A percentile compares a stretch with the other conserved stretches of the same genome.
phyloP scores from a whole-genome alignment of 202 grass and related monocot genomes.

The Schoenoplectus tabernaemontani region DNA sequence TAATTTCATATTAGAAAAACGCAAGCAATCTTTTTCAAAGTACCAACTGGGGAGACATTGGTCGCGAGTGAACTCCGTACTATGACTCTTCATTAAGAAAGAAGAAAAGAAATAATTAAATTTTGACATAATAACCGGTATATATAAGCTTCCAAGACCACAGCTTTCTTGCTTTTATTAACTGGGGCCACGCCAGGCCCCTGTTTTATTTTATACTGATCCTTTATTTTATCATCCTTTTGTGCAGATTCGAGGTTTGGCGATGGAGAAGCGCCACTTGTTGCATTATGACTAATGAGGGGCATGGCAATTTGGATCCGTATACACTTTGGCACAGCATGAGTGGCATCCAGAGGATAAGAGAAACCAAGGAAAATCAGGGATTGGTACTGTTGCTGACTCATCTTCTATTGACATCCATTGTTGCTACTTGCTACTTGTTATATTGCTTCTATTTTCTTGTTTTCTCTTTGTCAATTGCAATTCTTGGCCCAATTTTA shows the following conservation, averaged over 20 bases:
- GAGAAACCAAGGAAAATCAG: not conserved
- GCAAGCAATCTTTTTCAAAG: no score
- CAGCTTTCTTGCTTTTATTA: not conserved
- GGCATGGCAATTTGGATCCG: not conserved
- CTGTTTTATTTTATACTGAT: not conserved
- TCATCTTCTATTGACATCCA: not conserved
- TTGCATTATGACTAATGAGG: not conserved
- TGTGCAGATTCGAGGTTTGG: not conserved
- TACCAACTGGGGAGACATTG: no score
- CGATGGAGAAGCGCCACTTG: not conserved
- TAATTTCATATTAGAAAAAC: no score
- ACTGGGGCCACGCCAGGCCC: not conserved
- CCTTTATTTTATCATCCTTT: not conserved
- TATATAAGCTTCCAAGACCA: conserved; percentile 7
- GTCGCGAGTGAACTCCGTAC: not conserved
- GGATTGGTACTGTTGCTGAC: not conserved
- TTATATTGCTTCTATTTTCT: not conserved
- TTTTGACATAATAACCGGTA: not conserved
- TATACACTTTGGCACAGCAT: not conserved
- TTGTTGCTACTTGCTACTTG: not conserved
- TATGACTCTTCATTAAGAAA: not conserved
- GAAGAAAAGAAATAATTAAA: not conserved
- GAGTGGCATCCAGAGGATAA: not conserved
- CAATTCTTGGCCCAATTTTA: not conserved
- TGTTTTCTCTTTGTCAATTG: not conserved